A percentile compares a stretch with the other conserved stretches of the same genome.
Conservation (phyloP, 192 early-diverging fungal species). For the Mortierella hygrophila region DNA sequence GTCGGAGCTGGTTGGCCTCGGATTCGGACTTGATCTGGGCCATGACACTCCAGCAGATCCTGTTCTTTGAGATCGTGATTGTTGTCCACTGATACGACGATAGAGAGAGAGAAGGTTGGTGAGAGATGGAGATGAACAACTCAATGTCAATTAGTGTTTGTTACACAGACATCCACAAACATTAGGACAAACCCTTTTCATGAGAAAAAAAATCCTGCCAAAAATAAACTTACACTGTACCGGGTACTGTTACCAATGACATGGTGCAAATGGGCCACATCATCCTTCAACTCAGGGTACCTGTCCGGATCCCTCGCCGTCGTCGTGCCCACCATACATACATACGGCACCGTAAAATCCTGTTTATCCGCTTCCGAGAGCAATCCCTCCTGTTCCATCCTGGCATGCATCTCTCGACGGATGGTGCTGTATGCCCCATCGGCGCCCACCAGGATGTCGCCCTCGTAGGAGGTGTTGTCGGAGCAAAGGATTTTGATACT, state of each 20-base stretch:
- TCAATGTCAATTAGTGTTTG: not conserved
- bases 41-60: conserved; percentile 5
- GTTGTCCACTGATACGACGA: not conserved
- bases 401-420: not conserved
- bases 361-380: not conserved
- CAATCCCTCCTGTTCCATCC: not conserved
- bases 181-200: not conserved
- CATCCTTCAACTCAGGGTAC: not conserved
- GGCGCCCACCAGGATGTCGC: not conserved
- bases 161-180: not conserved
- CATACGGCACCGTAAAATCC: not conserved
- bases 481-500: not conserved
- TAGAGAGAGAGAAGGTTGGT: not conserved
- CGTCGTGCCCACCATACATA: not conserved
- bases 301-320: not conserved
- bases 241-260: not conserved
- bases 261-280: not conserved
- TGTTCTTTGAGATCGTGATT: not conserved
- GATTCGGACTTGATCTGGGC: conserved; percentile 4
- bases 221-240: not conserved
- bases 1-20: not conserved
- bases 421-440: conserved; percentile 2
- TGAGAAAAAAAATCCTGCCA: not conserved
- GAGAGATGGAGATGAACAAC: not conserved
- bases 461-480: not conserved